Base-by-base conservation (phyloP, 306 rosid genomes). In the Lagenaria siceraria region DNA sequence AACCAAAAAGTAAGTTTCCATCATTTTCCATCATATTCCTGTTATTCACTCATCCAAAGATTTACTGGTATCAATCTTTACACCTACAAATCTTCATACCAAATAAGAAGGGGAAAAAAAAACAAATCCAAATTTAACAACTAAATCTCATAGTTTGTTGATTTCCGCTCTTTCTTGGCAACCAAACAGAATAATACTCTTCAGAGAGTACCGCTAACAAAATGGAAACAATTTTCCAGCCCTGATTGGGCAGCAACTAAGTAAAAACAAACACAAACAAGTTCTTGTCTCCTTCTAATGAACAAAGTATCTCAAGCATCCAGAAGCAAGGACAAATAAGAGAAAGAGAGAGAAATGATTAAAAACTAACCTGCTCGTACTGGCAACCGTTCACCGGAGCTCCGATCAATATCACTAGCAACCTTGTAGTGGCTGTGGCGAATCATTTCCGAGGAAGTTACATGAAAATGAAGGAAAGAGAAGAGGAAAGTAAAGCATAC, bases 351-450 rank as follows among this genome's bases (percentile, higher is more conserved):
- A 42, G 18, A 22, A 27, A 17, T 8, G 12, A 21, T 12, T 29
- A 8, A 1, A 42, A 82, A 4, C 80, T 6, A 33, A 91, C 97
- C 97, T 85, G 78, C 77, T 17, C 82, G 43, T 46, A 70, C 5
- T 2, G 52, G 51, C 15, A 11, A 46, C 15, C 51, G 11, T 9
- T 40, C 11, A 8, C 0, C 80, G 78, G 84, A 62, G 81, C 80
- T 80, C 75, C 79, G 84, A 69, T 66, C 82, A 78, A 79, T 55
- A 74, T 65, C 56, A 78, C 27, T 76, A 4, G 85, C n/a, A 46
- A 80, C 10, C 61, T 79, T 82, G 85, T 84, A 86, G 63, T 86
- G 85, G 85, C 33, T 48, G 51, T 69, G 80, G 77, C 87, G 90
- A 55, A 83, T 64, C 63, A 81, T 84, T 21, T 94, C 92, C 96